A percentile compares a stretch with the other conserved stretches of the same genome.
These are phyloP conservation scores for Pichia deserticola DNA, from an alignment of 805 yeast species.

Conservation along the genomic window DNA sequence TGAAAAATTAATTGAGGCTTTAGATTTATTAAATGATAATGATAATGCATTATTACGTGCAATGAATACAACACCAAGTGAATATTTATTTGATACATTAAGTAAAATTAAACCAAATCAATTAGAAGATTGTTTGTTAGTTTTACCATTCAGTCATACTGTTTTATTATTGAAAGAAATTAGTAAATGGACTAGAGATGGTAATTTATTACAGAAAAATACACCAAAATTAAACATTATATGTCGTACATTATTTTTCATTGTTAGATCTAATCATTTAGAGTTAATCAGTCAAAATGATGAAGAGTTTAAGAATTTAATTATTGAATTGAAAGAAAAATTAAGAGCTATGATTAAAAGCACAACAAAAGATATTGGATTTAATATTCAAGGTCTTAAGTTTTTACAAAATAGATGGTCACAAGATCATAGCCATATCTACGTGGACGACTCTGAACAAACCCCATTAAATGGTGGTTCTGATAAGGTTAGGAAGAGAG, in stretches of 20 bases:
- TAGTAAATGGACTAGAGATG: constrained; percentile 58
- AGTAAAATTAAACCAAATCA: constrained; percentile 72
- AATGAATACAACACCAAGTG: constrained; percentile 60
- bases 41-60: constrained; percentile 71
- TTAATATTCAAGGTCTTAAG: constrained; percentile 75
- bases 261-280: constrained; percentile 64
- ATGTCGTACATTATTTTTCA: constrained; percentile 69
- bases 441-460: constrained; percentile 54
- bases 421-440: constrained; percentile 63
- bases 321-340: constrained; percentile 54
- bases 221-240: constrained; percentile 50
- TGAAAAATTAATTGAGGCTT: constrained; percentile 84
- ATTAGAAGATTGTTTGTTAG: constrained; percentile 85
- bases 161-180: constrained; percentile 64
- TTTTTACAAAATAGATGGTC: constrained; percentile 75
- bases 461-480: constrained; percentile 29
- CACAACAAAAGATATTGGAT: constrained; percentile 61
- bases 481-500: constrained; percentile 57
- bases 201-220: constrained; percentile 34
- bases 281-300: constrained; percentile 72
- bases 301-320: constrained; percentile 52
- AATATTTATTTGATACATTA: constrained; percentile 69
- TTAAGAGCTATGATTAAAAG: constrained; percentile 49
- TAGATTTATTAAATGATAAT: constrained; percentile 74
- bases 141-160: constrained; percentile 83